Conservation (phyloP, 768 basidiomycete species). For the Rhodotorula sphaerocarpa region DNA sequence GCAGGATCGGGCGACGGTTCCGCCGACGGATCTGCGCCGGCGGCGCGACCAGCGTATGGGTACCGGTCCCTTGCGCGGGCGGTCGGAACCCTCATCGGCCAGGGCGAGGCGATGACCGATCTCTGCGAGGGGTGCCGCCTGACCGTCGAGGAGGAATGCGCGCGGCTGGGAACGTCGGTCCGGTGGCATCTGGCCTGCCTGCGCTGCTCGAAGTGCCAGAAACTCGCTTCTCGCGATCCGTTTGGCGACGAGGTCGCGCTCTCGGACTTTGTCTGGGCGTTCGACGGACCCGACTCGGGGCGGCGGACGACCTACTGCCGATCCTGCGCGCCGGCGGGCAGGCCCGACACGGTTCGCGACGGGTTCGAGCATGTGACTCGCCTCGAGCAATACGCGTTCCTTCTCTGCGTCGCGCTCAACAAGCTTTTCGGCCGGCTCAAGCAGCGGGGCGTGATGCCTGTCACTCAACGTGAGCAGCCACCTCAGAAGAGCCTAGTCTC, state of each 20-base stretch:
- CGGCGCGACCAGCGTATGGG: conserved; percentile 33
- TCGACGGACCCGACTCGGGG: background rate
- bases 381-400: conserved; percentile 93
- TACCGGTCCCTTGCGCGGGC: conserved; percentile 39
- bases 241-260: conserved; percentile 44
- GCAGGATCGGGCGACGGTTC: background rate
- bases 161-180: conserved; percentile 87
- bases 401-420: conserved; percentile 88
- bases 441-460: conserved; percentile 81
- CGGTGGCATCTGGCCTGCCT: conserved; percentile 94
- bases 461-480: conserved; percentile 61
- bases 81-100: conserved; percentile 38
- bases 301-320: conserved; percentile 52
- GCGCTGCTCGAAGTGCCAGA: conserved; percentile 73
- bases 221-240: conserved; percentile 50
- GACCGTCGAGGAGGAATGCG: conserved; percentile 96
- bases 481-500: conserved; percentile 10
- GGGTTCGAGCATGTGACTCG: conserved; percentile 89
- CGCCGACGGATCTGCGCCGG: background rate
- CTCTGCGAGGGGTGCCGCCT: conserved; percentile 77
- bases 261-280: conserved; percentile 23
- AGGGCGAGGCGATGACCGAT: conserved; percentile 59
- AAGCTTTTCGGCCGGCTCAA: conserved; percentile 77
- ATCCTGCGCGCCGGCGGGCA: conserved; percentile 47
- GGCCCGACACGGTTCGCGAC: conserved; percentile 10